Evolutionary conservation across 1,284 basidiomycete genomes (phyloP), one percentile per base, ranked within the genome.

Genomic region (Agroathelia rolfsii): DNA sequence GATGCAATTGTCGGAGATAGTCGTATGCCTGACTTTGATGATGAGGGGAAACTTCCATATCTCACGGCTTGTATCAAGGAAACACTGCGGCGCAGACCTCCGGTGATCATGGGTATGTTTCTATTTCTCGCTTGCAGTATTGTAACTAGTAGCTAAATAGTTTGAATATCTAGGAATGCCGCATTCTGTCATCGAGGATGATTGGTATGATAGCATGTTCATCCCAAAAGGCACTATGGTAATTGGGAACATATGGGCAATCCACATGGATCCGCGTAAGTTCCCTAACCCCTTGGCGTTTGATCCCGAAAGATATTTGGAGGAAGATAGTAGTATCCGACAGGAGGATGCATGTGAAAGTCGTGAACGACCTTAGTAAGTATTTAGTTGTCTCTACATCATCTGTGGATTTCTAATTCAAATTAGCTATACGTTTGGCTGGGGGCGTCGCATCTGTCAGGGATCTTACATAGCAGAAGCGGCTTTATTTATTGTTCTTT

Each of bases 41-140:
- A 56, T 39, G 44, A 49, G 22, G 32, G 34, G 13, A 34, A 37
- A 14, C 36, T 53, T 13, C 51, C 52, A n/a, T 56, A 52, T 30
- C 29, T 52, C 8, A 37, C 43, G 6, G 54, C 53, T n/a, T 46
- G 47, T 33, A 48, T 56, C 36, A 53, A 53, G 36, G 54, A 56
- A 36, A 45, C 46, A 3, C 32, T 51, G 39, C 36, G 51, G 22
- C 40, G 43, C 14, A 30, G 44, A n/a, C 43, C 50, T 4, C 43
- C 42, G 12, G 39, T 40, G 12, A 41, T 45, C 24, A 43, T 46
- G 41, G 48, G 47, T 49, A 20, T 25, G 42, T 36, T 4, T 9
- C 18, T 16, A 9, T 1, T 32, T 30, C 23, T 12, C 28, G 16
- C 11, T 28, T 13, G n/a, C n/a, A n/a, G n/a, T n/a, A n/a, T n/a